Evolutionary conservation across 805 yeast species (phyloP), one percentile per base, ranked within the genome.

Genomic region (Barnettozyma sucrosica): DNA sequence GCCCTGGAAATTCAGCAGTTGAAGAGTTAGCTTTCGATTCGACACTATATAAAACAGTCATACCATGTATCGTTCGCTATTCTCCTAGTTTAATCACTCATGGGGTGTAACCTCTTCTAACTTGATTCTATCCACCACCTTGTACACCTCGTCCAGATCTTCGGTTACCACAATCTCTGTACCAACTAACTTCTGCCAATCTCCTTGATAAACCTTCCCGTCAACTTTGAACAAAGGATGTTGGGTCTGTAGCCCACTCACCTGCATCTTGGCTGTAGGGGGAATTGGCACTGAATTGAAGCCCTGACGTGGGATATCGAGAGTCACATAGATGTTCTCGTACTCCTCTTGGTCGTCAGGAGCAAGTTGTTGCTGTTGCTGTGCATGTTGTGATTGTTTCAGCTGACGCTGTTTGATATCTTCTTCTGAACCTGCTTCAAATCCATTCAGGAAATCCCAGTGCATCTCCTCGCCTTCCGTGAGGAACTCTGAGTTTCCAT

Each of bases 351-450:
- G 40, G n/a, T 37, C 40, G n/a, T 23, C 40, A 14, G 24, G 40
- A 13, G 21, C 21, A 4, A 8, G 13, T 10, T 3, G 13, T 10
- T 3, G 23, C 43, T 39, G 19, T 21, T 26, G 36, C 16, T 24
- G 21, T 4, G 38, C 19, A 36, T 32, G 20, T 40, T 32, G 18
- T 3, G 28, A 14, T 7, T 37, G 26, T 23, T 33, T 34, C 11
- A 23, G 20, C 52, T 54, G 59, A 59, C 89, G 74, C 14, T 77
- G 76, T 54, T 76, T 79, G 45, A 89, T 80, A 64, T 89, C 97
- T 44, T 84, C 95, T 53, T 83, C 88, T 3, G 95, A 85, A 10
- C 97, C 97, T 6, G 97, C 96, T 67, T 88, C 96, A 55, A 78
- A 83, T 18, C 79, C 80, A 69, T 65, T 72, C 58, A 77, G 79